phyloP scores from a whole-genome alignment of 768 basidiomycete genomes.

The Tricholoma saponaceum region DNA sequence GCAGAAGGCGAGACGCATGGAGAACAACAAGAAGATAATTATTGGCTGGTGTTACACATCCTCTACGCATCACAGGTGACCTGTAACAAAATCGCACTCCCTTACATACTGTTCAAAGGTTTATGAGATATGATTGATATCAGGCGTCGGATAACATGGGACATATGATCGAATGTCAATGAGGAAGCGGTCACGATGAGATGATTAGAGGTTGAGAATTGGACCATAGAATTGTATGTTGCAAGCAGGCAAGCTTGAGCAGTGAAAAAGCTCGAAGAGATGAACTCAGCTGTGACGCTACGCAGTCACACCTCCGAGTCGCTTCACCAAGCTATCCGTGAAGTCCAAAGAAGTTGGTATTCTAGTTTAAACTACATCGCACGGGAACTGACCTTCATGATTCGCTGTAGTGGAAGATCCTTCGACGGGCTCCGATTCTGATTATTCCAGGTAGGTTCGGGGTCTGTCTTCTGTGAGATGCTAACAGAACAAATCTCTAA shows the following conservation, averaged over 20 bases:
- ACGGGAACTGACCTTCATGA: not conserved
- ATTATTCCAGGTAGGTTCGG: slow-evolving; percentile 85
- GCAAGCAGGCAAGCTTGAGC: not conserved
- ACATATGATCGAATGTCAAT: no score
- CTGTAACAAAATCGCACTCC: no score
- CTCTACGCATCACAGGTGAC: no score
- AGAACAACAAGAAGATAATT: no score
- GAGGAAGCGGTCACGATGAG: no score
- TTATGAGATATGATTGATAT: no score
- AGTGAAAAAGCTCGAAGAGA: not conserved
- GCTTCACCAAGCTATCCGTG: not conserved
- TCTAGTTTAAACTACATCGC: slow-evolving; percentile 2
- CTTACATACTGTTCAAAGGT: no score
- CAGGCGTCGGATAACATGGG: no score
- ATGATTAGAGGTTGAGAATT: no score
- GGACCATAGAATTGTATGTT: no score
- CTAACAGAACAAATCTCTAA: slow-evolving; percentile 7
- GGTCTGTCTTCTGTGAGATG: slow-evolving; percentile 1
- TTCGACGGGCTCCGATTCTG: slow-evolving; percentile 92
- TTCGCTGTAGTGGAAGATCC: slow-evolving; percentile 64
- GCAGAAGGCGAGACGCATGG: no score
- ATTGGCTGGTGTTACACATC: no score
- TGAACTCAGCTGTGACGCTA: not conserved
- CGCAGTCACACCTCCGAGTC: not conserved
- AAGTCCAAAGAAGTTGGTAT: not conserved